These are phyloP conservation scores for Cornus kousa DNA, from an alignment of 148 eudicot species.

Conservation along the genomic window DNA sequence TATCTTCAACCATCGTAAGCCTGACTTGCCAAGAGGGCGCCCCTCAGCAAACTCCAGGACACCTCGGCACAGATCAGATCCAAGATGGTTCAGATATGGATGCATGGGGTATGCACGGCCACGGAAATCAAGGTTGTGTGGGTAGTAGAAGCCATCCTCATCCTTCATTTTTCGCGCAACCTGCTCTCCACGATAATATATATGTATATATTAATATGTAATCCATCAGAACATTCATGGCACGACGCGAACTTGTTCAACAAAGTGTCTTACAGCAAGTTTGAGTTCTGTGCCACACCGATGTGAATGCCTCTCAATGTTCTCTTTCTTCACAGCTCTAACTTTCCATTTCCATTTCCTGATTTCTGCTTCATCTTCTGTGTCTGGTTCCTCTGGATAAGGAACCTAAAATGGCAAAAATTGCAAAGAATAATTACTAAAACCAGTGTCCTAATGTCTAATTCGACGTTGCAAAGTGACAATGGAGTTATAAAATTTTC, in stretches of 20 bases:
- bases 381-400: conserved; percentile 76
- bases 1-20: conserved; percentile 76
- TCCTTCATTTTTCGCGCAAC: conserved; percentile 92
- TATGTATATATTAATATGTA: neutral
- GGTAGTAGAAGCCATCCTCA: conserved; percentile 86
- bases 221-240: neutral
- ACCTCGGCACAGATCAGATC: conserved; percentile 92
- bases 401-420: conserved; percentile 42
- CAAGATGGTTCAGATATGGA: conserved; percentile 91
- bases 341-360: conserved; percentile 89
- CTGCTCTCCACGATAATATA: conserved; percentile 27
- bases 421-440: neutral
- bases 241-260: conserved; percentile 2
- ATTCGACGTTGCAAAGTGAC: neutral
- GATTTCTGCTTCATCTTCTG: conserved; percentile 62
- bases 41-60: conserved; percentile 89
- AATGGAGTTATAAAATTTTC: neutral
- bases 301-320: conserved; percentile 81
- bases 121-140: conserved; percentile 91
- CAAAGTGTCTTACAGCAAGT: conserved; percentile 70
- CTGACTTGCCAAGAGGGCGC: conserved; percentile 72
- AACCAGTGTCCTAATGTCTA: conserved; percentile 1
- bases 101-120: conserved; percentile 99
- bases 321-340: conserved; percentile 59
- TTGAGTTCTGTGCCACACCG: conserved; percentile 90